These are phyloP conservation scores for Botrytis porri DNA, from an alignment of 2,329 filamentous ascomycete genomes.

Conservation along the genomic window DNA sequence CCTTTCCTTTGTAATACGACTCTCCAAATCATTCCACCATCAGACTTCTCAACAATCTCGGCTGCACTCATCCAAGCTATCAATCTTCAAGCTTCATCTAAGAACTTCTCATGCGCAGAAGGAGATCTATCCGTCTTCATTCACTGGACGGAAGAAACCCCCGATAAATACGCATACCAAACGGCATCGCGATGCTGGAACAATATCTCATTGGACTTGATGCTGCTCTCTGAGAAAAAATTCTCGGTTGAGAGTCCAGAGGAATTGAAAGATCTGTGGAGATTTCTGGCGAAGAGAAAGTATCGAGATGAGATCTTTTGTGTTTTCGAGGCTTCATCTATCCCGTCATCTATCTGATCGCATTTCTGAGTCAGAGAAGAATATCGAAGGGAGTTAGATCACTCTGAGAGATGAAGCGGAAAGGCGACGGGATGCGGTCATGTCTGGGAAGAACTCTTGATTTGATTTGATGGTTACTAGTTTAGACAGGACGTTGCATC, in stretches of 20 bases:
- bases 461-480: background rate
- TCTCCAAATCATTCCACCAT: background rate
- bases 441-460: background rate
- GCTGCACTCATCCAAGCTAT: background rate
- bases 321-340: background rate
- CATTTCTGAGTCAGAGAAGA: background rate
- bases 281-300: background rate
- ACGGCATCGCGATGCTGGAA: background rate
- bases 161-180: background rate
- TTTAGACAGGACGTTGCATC: background rate
- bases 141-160: background rate
- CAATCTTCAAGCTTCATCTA: background rate
- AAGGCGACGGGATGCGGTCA: background rate
- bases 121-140: background rate
- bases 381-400: background rate
- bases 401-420: background rate
- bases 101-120: background rate
- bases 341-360: background rate
- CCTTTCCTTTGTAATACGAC: background rate
- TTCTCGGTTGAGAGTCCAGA: background rate
- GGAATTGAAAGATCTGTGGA: background rate
- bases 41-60: background rate
- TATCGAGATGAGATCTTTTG: background rate
- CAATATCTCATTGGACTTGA: background rate
- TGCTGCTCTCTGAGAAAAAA: background rate